A percentile compares a stretch with the other conserved stretches of the same genome.
These are phyloP conservation scores for Talaromyces marneffei DNA, from an alignment of 2,329 filamentous ascomycete genomes.

Conservation along the genomic window DNA sequence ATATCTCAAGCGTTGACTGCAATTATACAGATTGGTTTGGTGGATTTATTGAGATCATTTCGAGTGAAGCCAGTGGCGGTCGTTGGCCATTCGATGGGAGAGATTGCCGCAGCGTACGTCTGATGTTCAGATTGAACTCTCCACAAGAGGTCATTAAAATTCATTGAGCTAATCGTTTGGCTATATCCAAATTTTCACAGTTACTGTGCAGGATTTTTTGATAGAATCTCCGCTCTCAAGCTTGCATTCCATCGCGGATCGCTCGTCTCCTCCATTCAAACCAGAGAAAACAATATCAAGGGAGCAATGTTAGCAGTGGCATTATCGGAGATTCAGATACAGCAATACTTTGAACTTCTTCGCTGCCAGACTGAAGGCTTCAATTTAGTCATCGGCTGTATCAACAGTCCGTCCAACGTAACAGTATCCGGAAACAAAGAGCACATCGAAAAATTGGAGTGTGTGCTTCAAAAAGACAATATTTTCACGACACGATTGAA, in stretches of 20 bases:
- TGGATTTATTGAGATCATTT: conserved; percentile 17
- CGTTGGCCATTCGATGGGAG: conserved; percentile 22
- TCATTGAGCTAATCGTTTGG: not conserved
- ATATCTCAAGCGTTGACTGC: not conserved
- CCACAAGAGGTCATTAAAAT: not conserved
- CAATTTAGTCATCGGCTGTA: not conserved
- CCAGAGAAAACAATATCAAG: not conserved
- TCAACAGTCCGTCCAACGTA: not conserved
- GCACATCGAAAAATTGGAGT: not conserved
- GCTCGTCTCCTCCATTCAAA: not conserved
- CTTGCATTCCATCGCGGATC: not conserved
- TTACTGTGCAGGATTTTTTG: conserved; percentile 9
- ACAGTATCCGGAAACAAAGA: not conserved
- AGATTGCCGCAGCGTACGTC: conserved; percentile 26
- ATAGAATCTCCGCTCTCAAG: not conserved
- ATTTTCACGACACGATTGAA: conserved; percentile 16
- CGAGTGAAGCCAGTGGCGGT: conserved; percentile 17
- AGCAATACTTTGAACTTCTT: not conserved
- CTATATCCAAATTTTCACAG: conserved; percentile 13
- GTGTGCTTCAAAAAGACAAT: not conserved
- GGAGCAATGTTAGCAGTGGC: not conserved
- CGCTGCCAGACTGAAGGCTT: not conserved
- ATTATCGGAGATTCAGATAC: conserved; percentile 15
- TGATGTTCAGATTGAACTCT: conserved; percentile 13
- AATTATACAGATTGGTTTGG: conserved; percentile 21